Conservation (phyloP, 2,329 filamentous ascomycete genomes). For the Colletotrichum noveboracense region DNA sequence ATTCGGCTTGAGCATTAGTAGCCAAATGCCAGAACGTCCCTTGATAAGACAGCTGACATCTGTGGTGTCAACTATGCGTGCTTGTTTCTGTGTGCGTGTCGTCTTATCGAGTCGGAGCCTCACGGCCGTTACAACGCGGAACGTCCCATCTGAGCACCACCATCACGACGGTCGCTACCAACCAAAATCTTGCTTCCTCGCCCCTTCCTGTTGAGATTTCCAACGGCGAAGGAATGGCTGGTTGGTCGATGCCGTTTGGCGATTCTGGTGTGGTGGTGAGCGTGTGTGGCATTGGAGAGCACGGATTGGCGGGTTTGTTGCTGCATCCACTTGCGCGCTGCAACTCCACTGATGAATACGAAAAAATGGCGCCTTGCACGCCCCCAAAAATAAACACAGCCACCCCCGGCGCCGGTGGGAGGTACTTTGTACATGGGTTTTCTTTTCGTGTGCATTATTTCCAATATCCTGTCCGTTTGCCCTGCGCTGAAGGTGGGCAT, state of each 20-base stretch:
- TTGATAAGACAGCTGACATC: neutral
- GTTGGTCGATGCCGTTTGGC: neutral
- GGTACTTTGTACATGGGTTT: neutral
- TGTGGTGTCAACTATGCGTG: neutral
- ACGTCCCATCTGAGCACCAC: neutral
- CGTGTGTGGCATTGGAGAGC: neutral
- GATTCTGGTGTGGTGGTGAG: neutral
- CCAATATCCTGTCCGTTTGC: neutral
- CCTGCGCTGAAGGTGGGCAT: neutral
- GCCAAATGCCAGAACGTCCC: neutral
- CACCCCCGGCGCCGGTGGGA: neutral
- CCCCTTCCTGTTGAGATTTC: neutral
- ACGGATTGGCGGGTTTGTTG: neutral
- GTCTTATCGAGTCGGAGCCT: neutral
- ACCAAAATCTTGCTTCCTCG: neutral
- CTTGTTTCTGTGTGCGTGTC: neutral
- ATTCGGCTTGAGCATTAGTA: neutral
- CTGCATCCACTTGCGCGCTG: neutral
- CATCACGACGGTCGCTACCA: neutral
- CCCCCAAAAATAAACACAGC: neutral
- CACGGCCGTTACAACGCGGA: neutral
- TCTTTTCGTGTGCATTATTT: neutral
- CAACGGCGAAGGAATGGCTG: neutral
- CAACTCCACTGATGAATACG: slow-evolving; percentile 16
- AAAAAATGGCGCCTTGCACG: slow-evolving; percentile 15